Evolutionary conservation across 805 yeast species (phyloP), one percentile per base, ranked within the genome.

Genomic region (Candida morakotiae): DNA sequence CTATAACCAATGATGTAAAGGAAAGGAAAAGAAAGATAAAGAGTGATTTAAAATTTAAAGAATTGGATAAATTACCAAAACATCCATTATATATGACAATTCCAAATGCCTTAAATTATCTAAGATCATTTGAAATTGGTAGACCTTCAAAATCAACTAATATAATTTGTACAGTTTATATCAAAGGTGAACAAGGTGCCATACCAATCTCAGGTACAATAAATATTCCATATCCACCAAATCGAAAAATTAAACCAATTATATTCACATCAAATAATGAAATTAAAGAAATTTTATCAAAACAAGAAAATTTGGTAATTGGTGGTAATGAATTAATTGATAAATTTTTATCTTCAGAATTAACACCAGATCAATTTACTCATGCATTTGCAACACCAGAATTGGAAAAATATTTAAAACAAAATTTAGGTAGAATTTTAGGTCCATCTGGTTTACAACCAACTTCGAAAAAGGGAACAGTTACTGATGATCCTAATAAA

Each of bases 371-470:
- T 45, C 39, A 29, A 10, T 83, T 80, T 50, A 88, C 87, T 52
- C 81, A 81, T 52, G 79, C 87, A 32, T 81, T 83, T 55, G 94
- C 96, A 5, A 83, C 96, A 2, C 86, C 95, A 1, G 96, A 86
- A 25, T 77, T 87, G 40, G 74, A 75, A 16, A 60, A 74, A n/a
- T 69, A 72, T 18, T 67, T 93, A 45, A 73, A 72, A 44, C 69
- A 75, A 40, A 32, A 32, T 24, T 65, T 87, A 16, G 96, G 93
- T n/a, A 77, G 88, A 52, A 65, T 74, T 9, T 71, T 93, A 49
- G 98, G 98, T 41, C 95, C 95, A 22, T 79, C 72, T 52, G 95
- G 95, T 17, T 71, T 93, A 48, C 82, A 89, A 85, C 98, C 98
- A 32, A 73, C 75, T 30, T 80, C 75, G 10, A 88, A 87, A 64